These are phyloP conservation scores for Aureoboletus auriporus DNA, from an alignment of 768 basidiomycete species.

Conservation along the genomic window DNA sequence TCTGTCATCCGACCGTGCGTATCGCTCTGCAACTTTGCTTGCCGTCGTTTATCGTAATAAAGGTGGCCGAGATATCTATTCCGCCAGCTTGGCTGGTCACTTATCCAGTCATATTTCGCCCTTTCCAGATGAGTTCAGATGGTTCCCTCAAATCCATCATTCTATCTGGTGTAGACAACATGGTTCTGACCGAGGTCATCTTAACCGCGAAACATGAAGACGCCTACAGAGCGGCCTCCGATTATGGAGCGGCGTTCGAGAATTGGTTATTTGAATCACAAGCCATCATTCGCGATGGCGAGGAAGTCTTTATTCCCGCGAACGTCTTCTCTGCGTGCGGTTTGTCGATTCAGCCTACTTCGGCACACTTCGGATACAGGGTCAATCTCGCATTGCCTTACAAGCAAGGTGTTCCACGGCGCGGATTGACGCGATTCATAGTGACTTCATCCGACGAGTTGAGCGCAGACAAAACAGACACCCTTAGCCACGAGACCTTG, in stretches of 20 bases:
- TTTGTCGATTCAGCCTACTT: slow-evolving; percentile 5
- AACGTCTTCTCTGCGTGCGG: slow-evolving; percentile 17
- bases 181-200: slow-evolving; percentile 48
- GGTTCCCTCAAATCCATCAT: slow-evolving; percentile 14
- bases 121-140: slow-evolving; percentile 9
- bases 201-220: slow-evolving; percentile 46
- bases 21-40: neutral
- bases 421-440: slow-evolving; percentile 50
- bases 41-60: slow-evolving; percentile 21
- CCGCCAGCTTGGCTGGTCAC: slow-evolving; percentile 38
- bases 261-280: slow-evolving; percentile 38
- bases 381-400: slow-evolving; percentile 67
- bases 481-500: slow-evolving; percentile 37
- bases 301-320: slow-evolving; percentile 31
- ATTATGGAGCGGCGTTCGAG: slow-evolving; percentile 36
- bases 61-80: slow-evolving; percentile 33
- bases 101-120: slow-evolving; percentile 35
- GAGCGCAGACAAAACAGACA: slow-evolving; percentile 5
- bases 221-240: slow-evolving; percentile 43
- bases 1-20: slow-evolving; percentile 37
- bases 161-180: slow-evolving; percentile 24
- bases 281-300: slow-evolving; percentile 52
- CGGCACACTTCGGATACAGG: slow-evolving; percentile 35
- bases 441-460: slow-evolving; percentile 34
- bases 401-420: slow-evolving; percentile 59